phyloP scores from a whole-genome alignment of 257 asterid genomes.

The Solanum habrochaites region DNA sequence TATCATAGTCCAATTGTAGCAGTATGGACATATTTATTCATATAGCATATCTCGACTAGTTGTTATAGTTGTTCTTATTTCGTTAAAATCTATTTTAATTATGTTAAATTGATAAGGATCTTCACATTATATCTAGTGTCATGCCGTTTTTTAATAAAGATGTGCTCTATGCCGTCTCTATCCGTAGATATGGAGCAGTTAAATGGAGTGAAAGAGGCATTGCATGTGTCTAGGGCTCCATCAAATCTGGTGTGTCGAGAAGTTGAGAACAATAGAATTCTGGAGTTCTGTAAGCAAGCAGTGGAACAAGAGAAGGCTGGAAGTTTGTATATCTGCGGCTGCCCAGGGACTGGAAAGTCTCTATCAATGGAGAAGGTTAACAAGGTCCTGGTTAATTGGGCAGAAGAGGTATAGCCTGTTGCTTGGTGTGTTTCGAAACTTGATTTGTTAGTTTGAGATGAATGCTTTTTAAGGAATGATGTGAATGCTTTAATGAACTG shows the following conservation, averaged over 20 bases:
- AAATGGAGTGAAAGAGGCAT: constrained; percentile 62
- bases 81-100: neutral
- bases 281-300: constrained; percentile 73
- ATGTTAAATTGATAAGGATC: neutral
- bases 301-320: constrained; percentile 62
- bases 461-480: neutral
- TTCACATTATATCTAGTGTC: neutral
- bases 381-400: constrained; percentile 54
- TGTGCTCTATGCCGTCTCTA: neutral
- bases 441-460: neutral
- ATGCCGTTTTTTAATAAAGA: neutral
- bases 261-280: constrained; percentile 49
- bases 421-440: neutral
- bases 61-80: neutral
- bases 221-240: constrained; percentile 77
- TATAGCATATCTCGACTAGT: neutral
- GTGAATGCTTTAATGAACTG: neutral
- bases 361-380: constrained; percentile 65
- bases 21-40: neutral
- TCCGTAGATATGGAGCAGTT: constrained; percentile 51
- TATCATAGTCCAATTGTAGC: neutral
- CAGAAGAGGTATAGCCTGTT: constrained; percentile 42
- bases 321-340: constrained; percentile 81
- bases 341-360: constrained; percentile 97
- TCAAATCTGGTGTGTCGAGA: constrained; percentile 54